Percentiles rank a stretch among this genome's conserved stretches.
Evolutionary conservation across 768 basidiomycete genomes (phyloP).

Genomic region (Termitomyces sp.): DNA sequence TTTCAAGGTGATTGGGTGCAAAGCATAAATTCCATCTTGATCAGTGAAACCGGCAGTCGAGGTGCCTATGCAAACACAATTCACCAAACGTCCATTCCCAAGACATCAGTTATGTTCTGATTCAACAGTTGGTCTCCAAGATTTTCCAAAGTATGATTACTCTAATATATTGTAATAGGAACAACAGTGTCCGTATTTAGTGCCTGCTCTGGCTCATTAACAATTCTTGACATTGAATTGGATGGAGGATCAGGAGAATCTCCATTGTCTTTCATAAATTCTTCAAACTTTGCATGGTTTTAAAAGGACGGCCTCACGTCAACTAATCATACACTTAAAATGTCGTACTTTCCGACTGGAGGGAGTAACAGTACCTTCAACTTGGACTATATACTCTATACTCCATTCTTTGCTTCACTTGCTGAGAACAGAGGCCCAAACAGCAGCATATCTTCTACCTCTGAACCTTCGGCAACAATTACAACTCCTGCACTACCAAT

Average conservation of each 20-base stretch:
- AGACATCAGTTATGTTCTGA: neutral
- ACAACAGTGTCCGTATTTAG: neutral
- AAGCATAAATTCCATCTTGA: neutral
- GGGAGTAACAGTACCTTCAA: neutral
- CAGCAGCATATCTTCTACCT: neutral
- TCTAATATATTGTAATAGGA: neutral
- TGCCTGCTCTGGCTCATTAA: neutral
- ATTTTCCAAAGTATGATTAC: neutral
- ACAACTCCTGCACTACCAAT: neutral
- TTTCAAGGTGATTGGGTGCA: neutral
- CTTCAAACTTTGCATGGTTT: too few species aligned
- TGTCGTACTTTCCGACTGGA: neutral
- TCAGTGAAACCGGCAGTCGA: neutral
- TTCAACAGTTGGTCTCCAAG: neutral
- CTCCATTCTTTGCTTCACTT: neutral
- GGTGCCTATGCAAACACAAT: neutral
- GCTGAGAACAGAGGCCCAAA: neutral
- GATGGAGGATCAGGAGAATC: too few species aligned
- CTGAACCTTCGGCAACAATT: too few species aligned
- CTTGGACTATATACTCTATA: too few species aligned
- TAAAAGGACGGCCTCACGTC: too few species aligned
- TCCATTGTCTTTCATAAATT: too few species aligned
- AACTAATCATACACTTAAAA: neutral
- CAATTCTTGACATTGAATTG: too few species aligned
- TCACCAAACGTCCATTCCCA: neutral